Conservation (phyloP, 2,329 filamentous ascomycete species). For the Aspergillus sclerotialis region DNA sequence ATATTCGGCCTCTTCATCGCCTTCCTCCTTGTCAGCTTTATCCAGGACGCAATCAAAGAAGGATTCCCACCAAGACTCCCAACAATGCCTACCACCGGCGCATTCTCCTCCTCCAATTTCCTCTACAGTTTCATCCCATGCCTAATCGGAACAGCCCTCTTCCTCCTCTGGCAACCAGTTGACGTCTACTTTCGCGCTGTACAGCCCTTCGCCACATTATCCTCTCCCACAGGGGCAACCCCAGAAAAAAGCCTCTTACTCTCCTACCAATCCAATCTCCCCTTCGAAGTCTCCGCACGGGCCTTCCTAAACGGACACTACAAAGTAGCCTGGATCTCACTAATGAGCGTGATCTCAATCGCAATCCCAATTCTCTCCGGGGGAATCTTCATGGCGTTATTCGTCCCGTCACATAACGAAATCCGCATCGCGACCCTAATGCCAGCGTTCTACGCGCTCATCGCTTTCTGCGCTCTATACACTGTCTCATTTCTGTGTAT, state of each 20-base stretch:
- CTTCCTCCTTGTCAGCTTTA: constrained; percentile 71
- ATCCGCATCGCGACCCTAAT: constrained; percentile 64
- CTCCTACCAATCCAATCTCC: constrained; percentile 49
- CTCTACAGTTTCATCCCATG: constrained; percentile 64
- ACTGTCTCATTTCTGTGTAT: constrained; percentile 56
- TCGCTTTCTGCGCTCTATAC: constrained; percentile 66
- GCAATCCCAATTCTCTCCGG: constrained; percentile 53
- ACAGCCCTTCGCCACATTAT: constrained; percentile 51
- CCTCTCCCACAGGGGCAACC: constrained; percentile 43
- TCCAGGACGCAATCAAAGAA: constrained; percentile 56
- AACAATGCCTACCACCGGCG: constrained; percentile 52
- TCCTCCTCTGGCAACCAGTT: constrained; percentile 53
- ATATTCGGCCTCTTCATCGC: constrained; percentile 58
- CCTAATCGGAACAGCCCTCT: constrained; percentile 51
- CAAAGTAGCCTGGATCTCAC: constrained; percentile 50
- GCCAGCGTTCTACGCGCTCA: constrained; percentile 64
- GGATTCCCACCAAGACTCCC: constrained; percentile 67
- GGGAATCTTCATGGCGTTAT: constrained; percentile 57
- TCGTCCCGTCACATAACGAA: constrained; percentile 40
- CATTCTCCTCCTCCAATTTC: constrained; percentile 83
- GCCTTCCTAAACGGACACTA: constrained; percentile 51
- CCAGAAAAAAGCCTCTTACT: constrained; percentile 52
- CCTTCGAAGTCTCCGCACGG: constrained; percentile 46
- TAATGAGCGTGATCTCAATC: constrained; percentile 46
- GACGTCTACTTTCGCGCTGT: constrained; percentile 55